Evolutionary conservation across 352 stramenopile genomes (phyloP).

Genomic region (Achlya hypogyna): DNA sequence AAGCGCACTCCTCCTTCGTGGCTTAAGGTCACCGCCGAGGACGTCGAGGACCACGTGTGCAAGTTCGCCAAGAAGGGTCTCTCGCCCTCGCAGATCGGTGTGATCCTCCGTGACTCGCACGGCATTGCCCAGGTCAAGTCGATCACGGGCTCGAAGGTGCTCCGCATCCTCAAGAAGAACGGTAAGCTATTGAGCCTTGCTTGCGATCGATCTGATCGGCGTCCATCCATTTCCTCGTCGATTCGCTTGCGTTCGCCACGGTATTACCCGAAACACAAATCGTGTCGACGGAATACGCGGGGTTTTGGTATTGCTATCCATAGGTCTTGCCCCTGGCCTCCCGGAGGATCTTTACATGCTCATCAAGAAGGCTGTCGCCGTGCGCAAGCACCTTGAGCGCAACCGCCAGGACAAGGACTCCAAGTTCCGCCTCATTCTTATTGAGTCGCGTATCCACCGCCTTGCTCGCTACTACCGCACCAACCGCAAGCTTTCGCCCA

Average conservation of each 20-base stretch:
- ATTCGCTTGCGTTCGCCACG: conserved; percentile 20
- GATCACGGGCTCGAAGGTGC: conserved; percentile 98
- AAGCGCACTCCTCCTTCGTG: conserved; percentile 98
- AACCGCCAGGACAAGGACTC: conserved; percentile 99
- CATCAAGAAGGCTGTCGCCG: conserved; percentile 99
- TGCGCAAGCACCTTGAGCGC: conserved; percentile 99
- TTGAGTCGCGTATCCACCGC: conserved; percentile 99
- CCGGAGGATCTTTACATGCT: conserved; percentile 99
- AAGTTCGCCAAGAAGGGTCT: conserved; percentile 99
- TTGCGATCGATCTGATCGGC: conserved; percentile 11
- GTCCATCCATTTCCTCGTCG: conserved; percentile 4
- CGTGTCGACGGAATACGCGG: conserved; percentile 75
- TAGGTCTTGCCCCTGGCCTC: conserved; percentile 96
- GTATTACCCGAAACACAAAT: conserved; percentile 70
- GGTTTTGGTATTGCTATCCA: conserved; percentile 24
- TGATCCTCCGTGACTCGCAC: conserved; percentile 99
- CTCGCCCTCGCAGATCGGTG: conserved; percentile 95
- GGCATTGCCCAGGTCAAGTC: conserved; percentile 98
- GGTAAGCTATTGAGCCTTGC: conserved; percentile 41
- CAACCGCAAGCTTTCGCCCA: conserved; percentile 97
- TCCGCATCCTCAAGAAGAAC: conserved; percentile 99
- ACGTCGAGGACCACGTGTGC: conserved; percentile 99
- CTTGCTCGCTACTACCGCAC: conserved; percentile 98
- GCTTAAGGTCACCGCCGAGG: conserved; percentile 93
- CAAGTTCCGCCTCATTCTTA: conserved; percentile 99